Evolutionary conservation across 163 green algal genomes (phyloP).

Genomic region (Dunaliella salina): DNA sequence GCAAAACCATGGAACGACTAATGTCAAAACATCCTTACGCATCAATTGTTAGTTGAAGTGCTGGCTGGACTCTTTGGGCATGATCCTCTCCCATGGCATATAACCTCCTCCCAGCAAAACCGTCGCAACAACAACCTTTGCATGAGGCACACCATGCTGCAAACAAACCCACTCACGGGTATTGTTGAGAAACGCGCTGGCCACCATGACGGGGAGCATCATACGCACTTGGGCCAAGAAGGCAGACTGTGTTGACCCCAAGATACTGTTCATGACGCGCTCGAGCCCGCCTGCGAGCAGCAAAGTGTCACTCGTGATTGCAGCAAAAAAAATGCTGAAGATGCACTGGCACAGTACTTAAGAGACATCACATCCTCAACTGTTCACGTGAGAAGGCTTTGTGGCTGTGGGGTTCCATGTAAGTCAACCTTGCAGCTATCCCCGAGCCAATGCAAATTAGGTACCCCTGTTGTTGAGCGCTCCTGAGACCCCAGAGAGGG

Average conservation of each 20-base stretch:
- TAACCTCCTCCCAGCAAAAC: not conserved
- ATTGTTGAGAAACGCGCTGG: not conserved
- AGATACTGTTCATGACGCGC: not conserved
- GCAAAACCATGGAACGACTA: too few species aligned
- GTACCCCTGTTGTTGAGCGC: not conserved
- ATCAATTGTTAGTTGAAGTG: too few species aligned
- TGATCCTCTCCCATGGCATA: not conserved
- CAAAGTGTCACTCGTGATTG: too few species aligned
- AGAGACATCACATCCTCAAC: not conserved
- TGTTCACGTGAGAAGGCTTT: not conserved
- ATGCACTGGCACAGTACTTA: not conserved
- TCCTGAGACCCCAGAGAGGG: too few species aligned
- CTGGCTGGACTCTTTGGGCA: not conserved
- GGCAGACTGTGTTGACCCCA: not conserved
- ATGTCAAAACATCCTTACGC: too few species aligned
- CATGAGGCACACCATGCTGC: not conserved
- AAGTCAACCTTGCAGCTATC: not conserved
- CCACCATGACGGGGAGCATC: not conserved
- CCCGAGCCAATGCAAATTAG: not conserved
- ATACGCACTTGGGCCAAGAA: not conserved
- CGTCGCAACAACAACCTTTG: not conserved
- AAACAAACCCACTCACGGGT: not conserved
- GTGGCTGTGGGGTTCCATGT: not conserved
- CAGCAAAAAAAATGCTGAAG: not conserved
- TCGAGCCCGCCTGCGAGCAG: not conserved